A percentile compares a stretch with the other conserved stretches of the same genome.
Evolutionary conservation across 2,329 filamentous ascomycete genomes (phyloP).

Genomic region (Purpureocillium lavendulum): DNA sequence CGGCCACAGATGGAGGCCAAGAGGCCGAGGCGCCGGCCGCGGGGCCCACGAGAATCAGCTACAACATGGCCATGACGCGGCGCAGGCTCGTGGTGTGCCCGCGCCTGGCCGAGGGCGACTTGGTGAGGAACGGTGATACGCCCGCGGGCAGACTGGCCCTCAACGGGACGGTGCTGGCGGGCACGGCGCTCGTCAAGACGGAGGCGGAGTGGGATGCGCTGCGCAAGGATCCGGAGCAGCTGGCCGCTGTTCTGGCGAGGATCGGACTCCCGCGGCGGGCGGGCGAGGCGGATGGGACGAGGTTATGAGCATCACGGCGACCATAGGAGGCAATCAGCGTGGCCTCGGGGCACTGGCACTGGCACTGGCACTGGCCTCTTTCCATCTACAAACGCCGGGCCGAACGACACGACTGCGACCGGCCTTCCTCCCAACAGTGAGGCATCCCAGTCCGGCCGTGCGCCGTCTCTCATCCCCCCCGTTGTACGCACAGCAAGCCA

Average conservation of each 20-base stretch:
- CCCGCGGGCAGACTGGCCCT: conserved; percentile 38
- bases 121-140: conserved; percentile 17
- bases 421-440: no score
- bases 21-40: conserved; percentile 14
- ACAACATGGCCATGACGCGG: conserved; percentile 54
- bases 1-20: conserved; percentile 8
- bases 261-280: conserved; percentile 20
- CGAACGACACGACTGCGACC: no score
- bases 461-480: no score
- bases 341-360: no score
- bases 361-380: no score
- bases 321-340: no score
- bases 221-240: conserved; percentile 19
- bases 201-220: conserved; percentile 49
- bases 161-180: conserved; percentile 56
- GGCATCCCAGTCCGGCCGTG: no score
- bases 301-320: background rate
- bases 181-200: conserved; percentile 54
- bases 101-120: conserved; percentile 40
- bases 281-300: background rate
- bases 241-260: conserved; percentile 9
- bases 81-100: conserved; percentile 46
- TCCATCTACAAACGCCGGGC: no score
- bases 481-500: no score
- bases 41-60: conserved; percentile 47